Evolutionary conservation across 768 basidiomycete genomes (phyloP).

Genomic region (Gymnopilus junonius): DNA sequence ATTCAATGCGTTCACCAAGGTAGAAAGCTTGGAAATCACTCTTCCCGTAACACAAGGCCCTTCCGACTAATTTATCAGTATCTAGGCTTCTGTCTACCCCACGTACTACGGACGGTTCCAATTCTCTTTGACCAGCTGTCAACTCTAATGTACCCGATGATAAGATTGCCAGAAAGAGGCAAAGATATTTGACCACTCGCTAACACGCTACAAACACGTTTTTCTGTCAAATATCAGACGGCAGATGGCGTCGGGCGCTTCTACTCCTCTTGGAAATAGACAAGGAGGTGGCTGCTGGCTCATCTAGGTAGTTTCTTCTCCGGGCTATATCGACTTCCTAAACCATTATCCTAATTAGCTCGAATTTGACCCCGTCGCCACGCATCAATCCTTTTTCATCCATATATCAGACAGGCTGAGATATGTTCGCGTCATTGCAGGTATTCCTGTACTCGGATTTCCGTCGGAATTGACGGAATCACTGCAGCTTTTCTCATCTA

Average conservation of each 20-base stretch:
- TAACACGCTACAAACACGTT: conserved; percentile 17
- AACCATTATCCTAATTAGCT: neutral
- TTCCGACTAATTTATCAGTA: neutral
- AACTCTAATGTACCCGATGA: neutral
- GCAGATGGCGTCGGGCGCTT: conserved; percentile 20
- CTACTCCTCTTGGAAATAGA: conserved; percentile 8
- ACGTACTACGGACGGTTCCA: conserved; percentile 1
- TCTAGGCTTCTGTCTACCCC: neutral
- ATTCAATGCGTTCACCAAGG: neutral
- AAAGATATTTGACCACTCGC: neutral
- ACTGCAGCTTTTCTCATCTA: neutral
- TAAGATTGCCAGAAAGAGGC: neutral
- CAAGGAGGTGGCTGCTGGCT: neutral
- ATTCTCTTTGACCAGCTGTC: neutral
- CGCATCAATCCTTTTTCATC: neutral
- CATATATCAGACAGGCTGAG: neutral
- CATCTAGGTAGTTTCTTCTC: neutral
- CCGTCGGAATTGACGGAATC: neutral
- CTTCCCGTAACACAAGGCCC: neutral
- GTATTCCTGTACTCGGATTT: neutral
- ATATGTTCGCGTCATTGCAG: neutral
- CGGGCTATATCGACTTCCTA: neutral
- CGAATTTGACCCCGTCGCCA: neutral
- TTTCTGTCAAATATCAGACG: conserved; percentile 16
- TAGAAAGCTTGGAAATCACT: neutral